phyloP scores from a whole-genome alignment of 176 grass and related monocot species.

The Aegilops longissima region DNA sequence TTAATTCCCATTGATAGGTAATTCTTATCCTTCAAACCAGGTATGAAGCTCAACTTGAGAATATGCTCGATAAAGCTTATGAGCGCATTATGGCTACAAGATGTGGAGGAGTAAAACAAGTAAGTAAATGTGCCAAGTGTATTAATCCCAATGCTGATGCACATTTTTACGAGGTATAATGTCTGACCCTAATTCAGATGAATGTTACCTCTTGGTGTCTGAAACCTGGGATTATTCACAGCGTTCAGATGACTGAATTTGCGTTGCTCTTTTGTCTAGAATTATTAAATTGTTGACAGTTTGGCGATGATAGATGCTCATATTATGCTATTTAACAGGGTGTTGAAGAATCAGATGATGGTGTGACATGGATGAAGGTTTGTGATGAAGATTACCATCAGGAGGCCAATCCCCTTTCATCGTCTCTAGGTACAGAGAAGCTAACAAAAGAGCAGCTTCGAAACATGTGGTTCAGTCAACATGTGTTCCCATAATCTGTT shows the following conservation, averaged over 20 bases:
- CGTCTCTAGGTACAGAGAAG: slow-evolving; percentile 48
- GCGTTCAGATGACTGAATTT: neutral
- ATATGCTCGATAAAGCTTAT: slow-evolving; percentile 87
- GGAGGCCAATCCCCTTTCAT: slow-evolving; percentile 59
- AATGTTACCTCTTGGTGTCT: neutral
- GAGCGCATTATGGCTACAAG: slow-evolving; percentile 71
- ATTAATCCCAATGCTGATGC: slow-evolving; percentile 48
- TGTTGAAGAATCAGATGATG: slow-evolving; percentile 47
- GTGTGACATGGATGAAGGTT: slow-evolving; percentile 49
- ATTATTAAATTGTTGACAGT: neutral
- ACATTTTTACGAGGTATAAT: slow-evolving; percentile 40
- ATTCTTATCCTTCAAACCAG: slow-evolving; percentile 27
- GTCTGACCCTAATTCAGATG: neutral
- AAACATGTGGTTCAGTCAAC: slow-evolving; percentile 73
- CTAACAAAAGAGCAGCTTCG: slow-evolving; percentile 68
- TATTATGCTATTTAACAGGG: slow-evolving; percentile 35
- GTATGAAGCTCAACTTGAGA: slow-evolving; percentile 75
- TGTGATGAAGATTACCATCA: slow-evolving; percentile 28
- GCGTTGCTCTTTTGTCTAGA: too few species aligned
- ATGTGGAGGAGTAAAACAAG: slow-evolving; percentile 62
- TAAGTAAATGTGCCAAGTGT: slow-evolving; percentile 52
- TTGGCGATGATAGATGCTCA: neutral
- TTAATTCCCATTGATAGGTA: neutral
- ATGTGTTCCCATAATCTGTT: slow-evolving; percentile 55
- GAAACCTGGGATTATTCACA: neutral